These are phyloP conservation scores for Heliocybe sulcata DNA, from an alignment of 1,284 basidiomycete species.

Conservation along the genomic window DNA sequence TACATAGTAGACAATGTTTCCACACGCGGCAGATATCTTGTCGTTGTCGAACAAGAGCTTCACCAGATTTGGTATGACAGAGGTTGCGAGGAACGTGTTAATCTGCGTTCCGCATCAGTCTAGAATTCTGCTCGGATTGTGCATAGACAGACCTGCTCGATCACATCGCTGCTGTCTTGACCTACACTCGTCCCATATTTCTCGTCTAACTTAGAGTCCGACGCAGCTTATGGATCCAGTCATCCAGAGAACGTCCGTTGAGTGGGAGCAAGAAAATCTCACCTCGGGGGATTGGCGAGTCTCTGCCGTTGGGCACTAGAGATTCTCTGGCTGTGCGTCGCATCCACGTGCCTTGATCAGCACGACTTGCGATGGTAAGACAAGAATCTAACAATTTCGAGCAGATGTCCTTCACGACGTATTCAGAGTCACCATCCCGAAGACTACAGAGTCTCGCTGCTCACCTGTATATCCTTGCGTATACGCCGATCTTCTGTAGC, in stretches of 20 bases:
- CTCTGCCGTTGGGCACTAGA: constrained; percentile 51
- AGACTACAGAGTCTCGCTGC: neutral
- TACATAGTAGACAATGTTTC: constrained; percentile 83
- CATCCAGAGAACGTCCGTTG: neutral
- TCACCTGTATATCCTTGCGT: constrained; percentile 84
- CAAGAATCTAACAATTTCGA: constrained; percentile 82
- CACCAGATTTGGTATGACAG: constrained; percentile 72
- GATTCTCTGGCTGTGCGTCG: constrained; percentile 59
- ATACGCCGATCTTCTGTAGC: constrained; percentile 86
- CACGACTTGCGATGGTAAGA: constrained; percentile 65
- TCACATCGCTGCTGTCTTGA: constrained; percentile 39
- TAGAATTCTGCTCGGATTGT: neutral
- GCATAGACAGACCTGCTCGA: constrained; percentile 38
- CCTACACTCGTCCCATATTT: constrained; percentile 35
- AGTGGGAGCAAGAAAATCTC: constrained; percentile 9
- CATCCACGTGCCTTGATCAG: constrained; percentile 78
- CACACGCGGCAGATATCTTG: constrained; percentile 71
- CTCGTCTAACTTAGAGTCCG: constrained; percentile 46
- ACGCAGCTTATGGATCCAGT: constrained; percentile 8
- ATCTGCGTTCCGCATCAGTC: constrained; percentile 38
- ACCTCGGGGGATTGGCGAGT: constrained; percentile 55
- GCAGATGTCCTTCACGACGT: constrained; percentile 60
- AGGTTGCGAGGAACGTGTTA: constrained; percentile 64
- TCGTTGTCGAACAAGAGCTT: constrained; percentile 84
- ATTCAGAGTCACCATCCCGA: neutral